Evolutionary conservation across 1,284 basidiomycete genomes (phyloP).

Genomic region (Puccinia horiana): DNA sequence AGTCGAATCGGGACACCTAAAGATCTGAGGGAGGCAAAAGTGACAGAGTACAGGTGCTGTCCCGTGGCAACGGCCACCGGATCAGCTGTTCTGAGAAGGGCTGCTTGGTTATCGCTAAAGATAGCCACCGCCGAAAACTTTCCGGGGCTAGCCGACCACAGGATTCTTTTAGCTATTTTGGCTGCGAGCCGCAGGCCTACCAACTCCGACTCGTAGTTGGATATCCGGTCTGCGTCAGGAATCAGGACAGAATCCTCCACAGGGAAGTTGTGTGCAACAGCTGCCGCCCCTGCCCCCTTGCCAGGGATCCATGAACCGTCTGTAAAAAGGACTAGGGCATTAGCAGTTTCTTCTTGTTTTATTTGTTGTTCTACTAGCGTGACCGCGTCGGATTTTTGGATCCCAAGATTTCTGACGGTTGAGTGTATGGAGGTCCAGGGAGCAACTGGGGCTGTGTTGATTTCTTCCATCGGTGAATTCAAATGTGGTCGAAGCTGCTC

Average conservation of each 20-base stretch:
- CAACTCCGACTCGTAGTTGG: not conserved
- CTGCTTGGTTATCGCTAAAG: slow-evolving; percentile 18
- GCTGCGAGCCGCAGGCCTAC: not conserved
- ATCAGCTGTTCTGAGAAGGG: not conserved
- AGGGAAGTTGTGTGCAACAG: not conserved
- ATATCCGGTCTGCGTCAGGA: too few species aligned
- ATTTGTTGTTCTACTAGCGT: not conserved
- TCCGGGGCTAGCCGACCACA: not conserved
- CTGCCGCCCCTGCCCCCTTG: not conserved
- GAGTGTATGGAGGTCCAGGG: not conserved
- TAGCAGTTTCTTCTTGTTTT: not conserved
- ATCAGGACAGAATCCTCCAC: not conserved
- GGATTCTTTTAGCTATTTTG: not conserved
- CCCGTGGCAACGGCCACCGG: not conserved
- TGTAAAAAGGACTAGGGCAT: not conserved
- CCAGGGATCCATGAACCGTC: not conserved
- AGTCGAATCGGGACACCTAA: not conserved
- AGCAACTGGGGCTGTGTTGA: not conserved
- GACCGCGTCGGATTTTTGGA: not conserved
- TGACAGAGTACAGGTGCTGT: not conserved
- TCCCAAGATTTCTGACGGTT: not conserved
- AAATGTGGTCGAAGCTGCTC: not conserved
- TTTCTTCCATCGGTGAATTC: not conserved
- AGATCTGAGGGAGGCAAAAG: not conserved
- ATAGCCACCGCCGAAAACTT: too few species aligned